These are phyloP conservation scores for Penicillium sp. DNA, from an alignment of 2,329 filamentous ascomycete species.

Conservation along the genomic window DNA sequence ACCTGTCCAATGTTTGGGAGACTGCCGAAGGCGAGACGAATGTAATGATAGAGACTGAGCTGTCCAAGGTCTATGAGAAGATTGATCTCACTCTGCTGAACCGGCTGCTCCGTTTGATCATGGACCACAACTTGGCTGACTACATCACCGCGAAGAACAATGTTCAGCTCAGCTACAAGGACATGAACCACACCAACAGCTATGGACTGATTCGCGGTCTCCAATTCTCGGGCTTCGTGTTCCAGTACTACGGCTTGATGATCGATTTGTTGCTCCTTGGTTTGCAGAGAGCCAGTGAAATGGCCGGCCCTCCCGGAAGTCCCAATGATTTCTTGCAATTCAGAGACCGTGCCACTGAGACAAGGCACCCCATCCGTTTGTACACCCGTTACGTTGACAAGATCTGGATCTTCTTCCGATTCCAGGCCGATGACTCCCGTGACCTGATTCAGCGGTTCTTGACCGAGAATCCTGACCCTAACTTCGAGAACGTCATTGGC, in stretches of 20 bases:
- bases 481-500: conserved; percentile 98
- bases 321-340: conserved; percentile 99
- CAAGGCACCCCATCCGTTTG: conserved; percentile 90
- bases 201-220: conserved; percentile 98
- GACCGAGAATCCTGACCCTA: conserved; percentile 96
- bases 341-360: conserved; percentile 87
- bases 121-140: conserved; percentile 98
- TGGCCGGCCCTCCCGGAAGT: conserved; percentile 87
- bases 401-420: conserved; percentile 97
- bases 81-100: conserved; percentile 96
- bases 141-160: conserved; percentile 99
- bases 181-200: conserved; percentile 99
- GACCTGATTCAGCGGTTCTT: conserved; percentile 97
- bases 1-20: conserved; percentile 92
- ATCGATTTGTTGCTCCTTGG: conserved; percentile 89
- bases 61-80: conserved; percentile 99
- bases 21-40: conserved; percentile 93
- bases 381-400: conserved; percentile 98
- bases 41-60: conserved; percentile 95
- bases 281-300: conserved; percentile 93
- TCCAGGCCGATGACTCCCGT: conserved; percentile 87
- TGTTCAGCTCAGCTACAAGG: conserved; percentile 97
- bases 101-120: conserved; percentile 86
- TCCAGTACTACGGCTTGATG: conserved; percentile 97
- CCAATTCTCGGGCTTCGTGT: conserved; percentile 97